Conservation (phyloP, 2,329 filamentous ascomycete genomes). For the Helotiales sp. region DNA sequence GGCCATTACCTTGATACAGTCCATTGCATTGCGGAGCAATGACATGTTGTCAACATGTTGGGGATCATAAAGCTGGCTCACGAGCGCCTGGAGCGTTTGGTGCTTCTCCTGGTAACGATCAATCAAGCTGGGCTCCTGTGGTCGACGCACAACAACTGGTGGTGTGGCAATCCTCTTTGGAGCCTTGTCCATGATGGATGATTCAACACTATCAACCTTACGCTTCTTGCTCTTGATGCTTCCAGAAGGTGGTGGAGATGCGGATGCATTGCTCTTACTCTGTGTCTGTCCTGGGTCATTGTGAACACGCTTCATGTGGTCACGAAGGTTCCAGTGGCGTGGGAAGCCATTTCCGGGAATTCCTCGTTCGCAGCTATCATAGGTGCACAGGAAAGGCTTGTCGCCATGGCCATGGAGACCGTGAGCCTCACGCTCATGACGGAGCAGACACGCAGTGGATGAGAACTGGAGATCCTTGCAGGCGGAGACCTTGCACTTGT, state of each 20-base stretch:
- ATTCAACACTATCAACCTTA: constrained; percentile 38
- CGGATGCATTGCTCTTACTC: constrained; percentile 36
- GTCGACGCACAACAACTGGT: constrained; percentile 32
- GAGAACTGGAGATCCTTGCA: constrained; percentile 91
- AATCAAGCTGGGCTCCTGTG: constrained; percentile 37
- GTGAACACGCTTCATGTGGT: constrained; percentile 97
- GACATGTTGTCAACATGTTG: constrained; percentile 34
- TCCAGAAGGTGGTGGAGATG: constrained; percentile 36
- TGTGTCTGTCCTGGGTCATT: constrained; percentile 47
- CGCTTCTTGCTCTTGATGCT: constrained; percentile 39
- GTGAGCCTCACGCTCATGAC: constrained; percentile 94
- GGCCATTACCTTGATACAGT: constrained; percentile 41
- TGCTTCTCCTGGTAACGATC: constrained; percentile 40
- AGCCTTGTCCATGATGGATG: constrained; percentile 34
- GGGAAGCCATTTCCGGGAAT: constrained; percentile 87
- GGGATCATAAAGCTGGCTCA: constrained; percentile 41
- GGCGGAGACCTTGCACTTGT: constrained; percentile 84
- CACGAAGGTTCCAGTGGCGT: constrained; percentile 91
- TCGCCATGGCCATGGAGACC: constrained; percentile 94
- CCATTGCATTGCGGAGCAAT: constrained; percentile 34
- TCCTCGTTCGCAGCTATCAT: constrained; percentile 85
- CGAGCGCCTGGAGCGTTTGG: constrained; percentile 33
- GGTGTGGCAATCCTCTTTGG: constrained; percentile 37
- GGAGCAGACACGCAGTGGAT: constrained; percentile 90
- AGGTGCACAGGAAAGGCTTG: constrained; percentile 88